Evolutionary conservation across 1,284 basidiomycete species (phyloP).

Genomic region (Cystobasidium pallidum): DNA sequence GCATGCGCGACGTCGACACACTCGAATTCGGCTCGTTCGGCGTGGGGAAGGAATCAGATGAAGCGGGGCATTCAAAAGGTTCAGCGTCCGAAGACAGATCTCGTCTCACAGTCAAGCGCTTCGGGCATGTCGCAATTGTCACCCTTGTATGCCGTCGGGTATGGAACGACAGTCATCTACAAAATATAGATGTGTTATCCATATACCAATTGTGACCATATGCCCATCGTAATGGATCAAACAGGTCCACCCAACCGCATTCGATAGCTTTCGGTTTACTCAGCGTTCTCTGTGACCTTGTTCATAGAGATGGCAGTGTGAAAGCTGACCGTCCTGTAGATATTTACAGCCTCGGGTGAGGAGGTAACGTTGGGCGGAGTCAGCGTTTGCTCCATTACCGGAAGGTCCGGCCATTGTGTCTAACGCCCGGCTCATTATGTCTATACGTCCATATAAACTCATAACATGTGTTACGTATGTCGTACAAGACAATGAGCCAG

Average conservation of each 20-base stretch:
- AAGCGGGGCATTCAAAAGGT: conserved; percentile 53
- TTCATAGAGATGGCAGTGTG: conserved; percentile 55
- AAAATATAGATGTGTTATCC: too few relatives aligned
- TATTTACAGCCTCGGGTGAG: conserved; percentile 32
- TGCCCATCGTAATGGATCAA: conserved; percentile 94
- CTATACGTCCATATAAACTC: too few relatives aligned
- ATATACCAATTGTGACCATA: too few relatives aligned
- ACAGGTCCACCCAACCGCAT: conserved; percentile 84
- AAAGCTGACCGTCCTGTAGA: conserved; percentile 49
- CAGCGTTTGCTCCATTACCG: conserved; percentile 88
- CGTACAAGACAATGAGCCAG: too few relatives aligned
- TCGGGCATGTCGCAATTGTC: conserved; percentile 93
- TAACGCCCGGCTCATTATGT: too few relatives aligned
- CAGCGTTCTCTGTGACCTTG: conserved; percentile 84
- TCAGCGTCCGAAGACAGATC: conserved; percentile 74
- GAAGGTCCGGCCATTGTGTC: conserved; percentile 98
- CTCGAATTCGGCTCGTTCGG: conserved; percentile 26
- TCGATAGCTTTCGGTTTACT: conserved; percentile 93
- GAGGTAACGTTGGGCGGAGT: conserved; percentile 56
- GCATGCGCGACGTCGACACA: background rate
- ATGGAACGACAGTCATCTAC: conserved; percentile 93
- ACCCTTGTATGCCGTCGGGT: conserved; percentile 97
- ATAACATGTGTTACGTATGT: too few relatives aligned
- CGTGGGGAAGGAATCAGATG: conserved; percentile 28
- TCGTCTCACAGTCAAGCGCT: conserved; percentile 92